phyloP scores from a whole-genome alignment of 2,329 filamentous ascomycete genomes.

The Claviceps quebecensis region DNA sequence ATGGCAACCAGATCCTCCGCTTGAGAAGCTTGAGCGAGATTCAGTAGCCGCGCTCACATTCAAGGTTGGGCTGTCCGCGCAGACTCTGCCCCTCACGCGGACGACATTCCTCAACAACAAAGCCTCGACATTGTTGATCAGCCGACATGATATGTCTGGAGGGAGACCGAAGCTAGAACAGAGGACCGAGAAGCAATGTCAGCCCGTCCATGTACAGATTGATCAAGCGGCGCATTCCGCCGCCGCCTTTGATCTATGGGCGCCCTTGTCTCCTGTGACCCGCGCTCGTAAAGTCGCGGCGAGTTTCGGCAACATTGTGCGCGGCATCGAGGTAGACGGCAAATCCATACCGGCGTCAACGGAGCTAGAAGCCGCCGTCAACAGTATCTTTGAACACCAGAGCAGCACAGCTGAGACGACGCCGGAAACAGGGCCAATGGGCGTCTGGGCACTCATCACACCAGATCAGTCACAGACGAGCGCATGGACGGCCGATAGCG shows the following conservation, averaged over 20 bases:
- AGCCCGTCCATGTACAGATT: constrained; percentile 19
- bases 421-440: constrained; percentile 30
- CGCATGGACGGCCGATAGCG: constrained; percentile 2
- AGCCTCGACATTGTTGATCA: constrained; percentile 40
- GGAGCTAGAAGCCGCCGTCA: constrained; percentile 55
- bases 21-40: constrained; percentile 18
- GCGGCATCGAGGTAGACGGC: constrained; percentile 39
- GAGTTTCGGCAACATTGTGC: constrained; percentile 67
- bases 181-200: constrained; percentile 24
- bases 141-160: constrained; percentile 15
- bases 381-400: constrained; percentile 36
- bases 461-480: constrained; percentile 20
- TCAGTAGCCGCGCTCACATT: constrained; percentile 28
- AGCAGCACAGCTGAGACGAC: constrained; percentile 9
- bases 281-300: constrained; percentile 45
- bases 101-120: constrained; percentile 63
- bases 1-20: constrained; percentile 22
- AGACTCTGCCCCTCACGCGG: constrained; percentile 56
- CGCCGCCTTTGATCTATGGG: constrained; percentile 16
- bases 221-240: constrained; percentile 10
- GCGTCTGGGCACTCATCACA: constrained; percentile 61
- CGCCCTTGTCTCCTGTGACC: constrained; percentile 49
- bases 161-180: constrained; percentile 11
- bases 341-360: constrained; percentile 47
- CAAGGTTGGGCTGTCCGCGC: constrained; percentile 20